Evolutionary conservation across 257 asterid genomes (phyloP).

Genomic region (Thymus quinquecostatus): DNA sequence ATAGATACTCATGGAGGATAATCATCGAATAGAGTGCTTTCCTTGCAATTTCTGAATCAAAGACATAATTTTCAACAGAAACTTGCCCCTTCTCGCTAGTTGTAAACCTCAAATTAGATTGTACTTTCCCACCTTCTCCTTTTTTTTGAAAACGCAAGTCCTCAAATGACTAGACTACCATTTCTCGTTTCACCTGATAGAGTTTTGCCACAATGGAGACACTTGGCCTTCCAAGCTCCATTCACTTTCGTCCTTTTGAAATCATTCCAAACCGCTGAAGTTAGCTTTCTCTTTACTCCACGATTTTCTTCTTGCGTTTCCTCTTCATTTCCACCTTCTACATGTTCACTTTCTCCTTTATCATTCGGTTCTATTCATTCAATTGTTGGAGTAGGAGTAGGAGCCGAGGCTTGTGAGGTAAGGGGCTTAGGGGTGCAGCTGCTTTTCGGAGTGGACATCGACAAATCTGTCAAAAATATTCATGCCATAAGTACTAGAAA

Average conservation of each 20-base stretch:
- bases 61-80: no score
- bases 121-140: background rate
- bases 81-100: no score
- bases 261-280: background rate
- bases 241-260: no score
- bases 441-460: no score
- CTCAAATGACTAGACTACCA: background rate
- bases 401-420: background rate
- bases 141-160: background rate
- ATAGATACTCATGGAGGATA: no score
- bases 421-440: background rate
- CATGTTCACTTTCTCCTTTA: background rate
- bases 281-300: background rate
- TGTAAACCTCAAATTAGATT: background rate
- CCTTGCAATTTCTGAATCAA: no score
- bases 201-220: background rate
- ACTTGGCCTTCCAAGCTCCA: background rate
- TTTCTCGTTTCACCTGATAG: background rate
- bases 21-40: no score
- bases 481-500: no score
- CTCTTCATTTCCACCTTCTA: background rate
- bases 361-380: background rate
- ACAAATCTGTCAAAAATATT: no score
- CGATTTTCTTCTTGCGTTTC: background rate
- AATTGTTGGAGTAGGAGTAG: background rate